Base-by-base conservation (phyloP, 2,329 filamentous ascomycete genomes). In the Fusarium sp. region DNA sequence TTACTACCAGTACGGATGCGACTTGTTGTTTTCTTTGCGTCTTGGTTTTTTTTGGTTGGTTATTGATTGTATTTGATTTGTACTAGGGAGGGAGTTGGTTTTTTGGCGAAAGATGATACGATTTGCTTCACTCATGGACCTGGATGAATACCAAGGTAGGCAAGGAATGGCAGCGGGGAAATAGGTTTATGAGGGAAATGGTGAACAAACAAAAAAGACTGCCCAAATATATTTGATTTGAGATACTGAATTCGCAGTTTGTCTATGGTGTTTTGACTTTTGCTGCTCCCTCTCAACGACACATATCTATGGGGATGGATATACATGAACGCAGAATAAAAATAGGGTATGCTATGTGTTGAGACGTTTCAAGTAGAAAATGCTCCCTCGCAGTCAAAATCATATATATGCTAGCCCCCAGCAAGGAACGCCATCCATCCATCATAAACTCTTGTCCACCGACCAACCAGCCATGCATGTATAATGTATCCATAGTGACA, bases 341-440 rank as follows among this genome's bases (percentile, higher is more conserved):
- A 18, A 59, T 59, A 63, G 58, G 56, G 70, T 65, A 71, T 68
- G 67, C 40, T 69, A 54, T 59, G 57, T 42, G 57, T 38, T 40
- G 11, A 42, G 37, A 59, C 37, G 57, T 59, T 29, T 59, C 35
- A 29, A 40, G 22, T 38, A 58, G 34, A 58, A 59, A 59, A 59
- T 59, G 57, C 35, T 29, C 37, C 57, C 37, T 59, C n/a, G 35
- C 57, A 40, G 37, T 42, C 57, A 31, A 59, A 59, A 59, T 38
- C 34, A 73, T 74, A 61, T 59, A 69, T 61, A 69, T 65, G 60
- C 42, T 47, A 24, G 22, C 54, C 67, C 67, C 71, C 61, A 69
- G 52, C 57, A 50, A 69, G 50, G 56, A 74, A 74, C 71, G 71
- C 71, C 71, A 59, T 50, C 62, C 54, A 57, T 27, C 54, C 31